Base-by-base conservation (phyloP, 257 asterid species). In the Solanum appendiculatum region DNA sequence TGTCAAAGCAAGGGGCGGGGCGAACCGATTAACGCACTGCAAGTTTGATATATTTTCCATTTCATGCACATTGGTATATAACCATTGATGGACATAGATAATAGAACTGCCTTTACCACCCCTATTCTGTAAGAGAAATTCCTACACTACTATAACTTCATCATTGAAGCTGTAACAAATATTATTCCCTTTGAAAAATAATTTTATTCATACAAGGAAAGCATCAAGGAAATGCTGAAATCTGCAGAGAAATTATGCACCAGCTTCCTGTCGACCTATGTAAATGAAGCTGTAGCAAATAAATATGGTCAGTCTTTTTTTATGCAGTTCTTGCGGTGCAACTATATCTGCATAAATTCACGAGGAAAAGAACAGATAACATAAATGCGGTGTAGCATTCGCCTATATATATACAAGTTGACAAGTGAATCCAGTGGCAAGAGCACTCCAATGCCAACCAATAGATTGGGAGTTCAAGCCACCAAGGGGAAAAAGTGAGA, bases 1-100 rank as follows among this genome's bases (percentile, higher is more conserved):
- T 97, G 92, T 86, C 85, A 80, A 80, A 80, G 66, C 16, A 78
- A 15, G 39, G 25, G 25, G 15, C 82, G n/a, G 40, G 40, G 25
- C 27, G 40, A 80, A 29, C 29, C 14, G 20, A 80, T 46, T 80
- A 80, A 46, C 2, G 7, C 11, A 44, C 40, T 29, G 42, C 40
- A 29, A 46, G 34, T 23, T 75, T 74, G 64, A 44, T 44, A 27
- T 44, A 25, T 42, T 77, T 42, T 21, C 63, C 60, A 44, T 42
- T 44, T 78, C 15, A 78, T 14, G 27, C 33, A 78, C 39, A 9
- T 27, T 78, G 84, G 10, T 9, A 14, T 44, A 15, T 44, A 44
- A 15, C n/a, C 64, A 46, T 27, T 44, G 63, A 1, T 5, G 8
- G 82, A 37, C 34, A 75, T 44, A 39, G 58, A 40, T 39, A 74